Evolutionary conservation across 768 basidiomycete genomes (phyloP).

Genomic region (Amanita exitialis): DNA sequence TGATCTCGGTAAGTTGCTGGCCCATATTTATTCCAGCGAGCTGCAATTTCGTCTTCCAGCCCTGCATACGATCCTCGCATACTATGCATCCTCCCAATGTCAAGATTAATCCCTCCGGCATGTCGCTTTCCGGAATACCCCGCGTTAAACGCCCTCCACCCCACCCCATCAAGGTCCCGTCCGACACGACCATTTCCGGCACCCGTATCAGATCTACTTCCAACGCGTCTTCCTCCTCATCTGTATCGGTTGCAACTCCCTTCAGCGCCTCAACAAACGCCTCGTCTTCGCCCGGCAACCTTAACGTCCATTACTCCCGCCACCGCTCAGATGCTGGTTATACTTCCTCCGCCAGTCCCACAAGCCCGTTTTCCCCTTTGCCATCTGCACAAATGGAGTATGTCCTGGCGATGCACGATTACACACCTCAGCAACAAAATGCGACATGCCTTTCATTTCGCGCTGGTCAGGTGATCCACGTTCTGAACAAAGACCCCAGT

Average conservation of each 20-base stretch:
- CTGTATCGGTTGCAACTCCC: conserved; percentile 46
- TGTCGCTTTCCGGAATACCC: conserved; percentile 14
- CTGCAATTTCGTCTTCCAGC: neutral
- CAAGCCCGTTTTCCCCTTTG: conserved; percentile 28
- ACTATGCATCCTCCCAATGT: conserved; percentile 37
- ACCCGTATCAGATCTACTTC: conserved; percentile 40
- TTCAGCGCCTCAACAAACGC: neutral
- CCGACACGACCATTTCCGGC: conserved; percentile 15
- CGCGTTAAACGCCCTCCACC: conserved; percentile 20
- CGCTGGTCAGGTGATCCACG: conserved; percentile 85
- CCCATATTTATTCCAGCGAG: neutral
- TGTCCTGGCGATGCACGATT: conserved; percentile 91
- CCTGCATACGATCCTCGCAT: neutral
- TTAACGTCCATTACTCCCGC: conserved; percentile 24
- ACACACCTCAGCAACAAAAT: conserved; percentile 56
- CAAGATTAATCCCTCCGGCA: conserved; percentile 36
- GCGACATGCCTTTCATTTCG: conserved; percentile 82
- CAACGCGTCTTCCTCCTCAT: conserved; percentile 46
- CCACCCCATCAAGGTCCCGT: conserved; percentile 7
- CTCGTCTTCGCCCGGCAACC: conserved; percentile 43
- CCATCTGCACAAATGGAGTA: conserved; percentile 41
- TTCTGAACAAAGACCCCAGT: conserved; percentile 76
- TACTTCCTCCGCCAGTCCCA: conserved; percentile 26
- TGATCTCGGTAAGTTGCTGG: neutral
- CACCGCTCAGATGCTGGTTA: conserved; percentile 17